phyloP scores from a whole-genome alignment of 2,329 filamentous ascomycete genomes.

The Calonectria hawksworthii region DNA sequence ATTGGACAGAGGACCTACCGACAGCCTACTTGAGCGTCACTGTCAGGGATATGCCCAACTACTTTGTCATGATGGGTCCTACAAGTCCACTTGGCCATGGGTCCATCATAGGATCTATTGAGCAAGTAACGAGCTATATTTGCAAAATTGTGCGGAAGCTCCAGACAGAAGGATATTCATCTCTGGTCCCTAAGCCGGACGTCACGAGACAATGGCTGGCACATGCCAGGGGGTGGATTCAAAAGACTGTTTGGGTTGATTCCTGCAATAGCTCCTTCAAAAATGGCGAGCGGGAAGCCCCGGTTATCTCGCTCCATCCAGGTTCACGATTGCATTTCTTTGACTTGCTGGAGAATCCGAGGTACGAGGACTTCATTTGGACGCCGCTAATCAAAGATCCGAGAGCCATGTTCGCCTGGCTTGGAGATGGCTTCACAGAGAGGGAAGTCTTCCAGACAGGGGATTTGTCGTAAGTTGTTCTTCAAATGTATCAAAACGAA shows the following conservation, averaged over 20 bases:
- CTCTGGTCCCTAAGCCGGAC: background rate
- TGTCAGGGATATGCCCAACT: background rate
- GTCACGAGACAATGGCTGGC: background rate
- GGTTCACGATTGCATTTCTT: background rate
- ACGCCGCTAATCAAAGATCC: background rate
- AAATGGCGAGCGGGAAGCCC: background rate
- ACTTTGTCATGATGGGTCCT: background rate
- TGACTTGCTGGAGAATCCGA: background rate
- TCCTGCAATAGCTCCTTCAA: background rate
- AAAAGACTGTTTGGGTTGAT: background rate
- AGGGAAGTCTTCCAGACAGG: background rate
- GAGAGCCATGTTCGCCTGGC: background rate
- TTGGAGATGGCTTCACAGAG: background rate
- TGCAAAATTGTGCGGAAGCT: background rate
- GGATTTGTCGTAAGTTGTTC: background rate
- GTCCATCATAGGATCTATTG: background rate
- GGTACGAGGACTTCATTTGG: background rate
- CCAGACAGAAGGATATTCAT: background rate
- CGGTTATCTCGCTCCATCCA: background rate
- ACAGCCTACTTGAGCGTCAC: background rate
- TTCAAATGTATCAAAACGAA: background rate
- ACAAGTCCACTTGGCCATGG: background rate
- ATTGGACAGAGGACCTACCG: background rate
- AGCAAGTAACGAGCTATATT: background rate
- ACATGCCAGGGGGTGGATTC: background rate